These are phyloP conservation scores for Backusella tuberculispora DNA, from an alignment of 192 early-diverging fungal genomes.

Conservation along the genomic window DNA sequence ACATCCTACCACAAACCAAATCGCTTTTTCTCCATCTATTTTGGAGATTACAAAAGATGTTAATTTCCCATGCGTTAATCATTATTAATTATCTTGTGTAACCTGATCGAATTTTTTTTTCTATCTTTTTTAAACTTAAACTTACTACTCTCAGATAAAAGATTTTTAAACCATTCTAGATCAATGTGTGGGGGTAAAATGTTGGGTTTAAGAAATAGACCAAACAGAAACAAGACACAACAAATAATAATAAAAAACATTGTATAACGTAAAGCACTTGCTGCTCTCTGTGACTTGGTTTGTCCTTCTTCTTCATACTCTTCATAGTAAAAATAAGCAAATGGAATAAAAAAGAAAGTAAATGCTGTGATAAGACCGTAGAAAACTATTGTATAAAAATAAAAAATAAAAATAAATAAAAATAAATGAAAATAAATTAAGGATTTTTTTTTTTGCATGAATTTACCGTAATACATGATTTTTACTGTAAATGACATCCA, in stretches of 20 bases:
- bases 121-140: background rate
- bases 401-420: too few relatives aligned
- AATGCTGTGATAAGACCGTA: conserved; percentile 50
- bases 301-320: conserved; percentile 48
- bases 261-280: conserved; percentile 53
- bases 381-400: conserved; percentile 35
- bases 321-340: conserved; percentile 64
- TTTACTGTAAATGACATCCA: conserved; percentile 44
- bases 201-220: conserved; percentile 51
- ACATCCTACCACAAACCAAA: conserved; percentile 52
- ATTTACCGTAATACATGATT: conserved; percentile 51
- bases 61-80: background rate
- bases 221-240: conserved; percentile 45
- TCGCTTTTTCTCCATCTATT: conserved; percentile 40
- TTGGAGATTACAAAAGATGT: background rate
- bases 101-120: background rate
- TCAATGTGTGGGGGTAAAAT: conserved; percentile 38
- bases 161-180: conserved; percentile 54
- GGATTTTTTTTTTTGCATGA: background rate
- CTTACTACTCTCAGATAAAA: conserved; percentile 51
- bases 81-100: background rate
- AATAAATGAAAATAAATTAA: too few relatives aligned
- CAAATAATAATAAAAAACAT: conserved; percentile 48
- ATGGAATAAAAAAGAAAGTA: conserved; percentile 54
- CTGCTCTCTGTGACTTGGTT: conserved; percentile 27